Percentiles rank a stretch among this genome's conserved stretches.
Evolutionary conservation across 345 rosid species (phyloP).

Genomic region (Capsella bursapastoris): DNA sequence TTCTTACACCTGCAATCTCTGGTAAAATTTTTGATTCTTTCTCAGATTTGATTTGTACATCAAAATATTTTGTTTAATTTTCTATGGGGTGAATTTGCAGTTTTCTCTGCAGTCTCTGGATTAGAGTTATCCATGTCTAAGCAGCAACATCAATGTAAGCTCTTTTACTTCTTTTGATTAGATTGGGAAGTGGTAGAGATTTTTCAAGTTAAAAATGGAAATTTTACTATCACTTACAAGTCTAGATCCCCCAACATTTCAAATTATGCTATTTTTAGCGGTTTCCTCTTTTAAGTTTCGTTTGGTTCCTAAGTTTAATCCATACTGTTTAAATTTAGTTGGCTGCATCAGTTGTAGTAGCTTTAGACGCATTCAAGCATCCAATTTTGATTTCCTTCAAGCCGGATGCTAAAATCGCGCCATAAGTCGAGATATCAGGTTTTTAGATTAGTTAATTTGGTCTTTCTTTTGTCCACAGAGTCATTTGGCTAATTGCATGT

Average conservation of each 20-base stretch:
- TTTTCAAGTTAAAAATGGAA: slow-evolving; percentile 9
- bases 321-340: background rate
- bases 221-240: background rate
- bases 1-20: slow-evolving; percentile 85
- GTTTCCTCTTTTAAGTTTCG: slow-evolving; percentile 16
- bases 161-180: slow-evolving; percentile 4
- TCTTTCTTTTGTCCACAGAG: background rate
- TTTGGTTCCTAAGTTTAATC: slow-evolving; percentile 5
- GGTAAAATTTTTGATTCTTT: slow-evolving; percentile 49
- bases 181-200: slow-evolving; percentile 3
- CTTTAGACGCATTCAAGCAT: background rate
- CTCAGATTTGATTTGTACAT: background rate
- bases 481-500: slow-evolving; percentile 22
- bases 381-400: background rate
- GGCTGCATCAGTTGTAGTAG: background rate
- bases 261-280: background rate
- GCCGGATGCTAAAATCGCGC: background rate
- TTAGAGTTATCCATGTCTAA: slow-evolving; percentile 77
- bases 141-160: slow-evolving; percentile 81
- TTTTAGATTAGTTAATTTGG: slow-evolving; percentile 8
- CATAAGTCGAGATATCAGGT: background rate
- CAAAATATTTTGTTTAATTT: slow-evolving; percentile 21
- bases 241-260: slow-evolving; percentile 16
- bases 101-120: slow-evolving; percentile 92
- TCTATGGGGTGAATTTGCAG: slow-evolving; percentile 47